A percentile compares a stretch with the other conserved stretches of the same genome.
phyloP scores from a whole-genome alignment of 176 grass and related monocot species.

The Triticum urartu region DNA sequence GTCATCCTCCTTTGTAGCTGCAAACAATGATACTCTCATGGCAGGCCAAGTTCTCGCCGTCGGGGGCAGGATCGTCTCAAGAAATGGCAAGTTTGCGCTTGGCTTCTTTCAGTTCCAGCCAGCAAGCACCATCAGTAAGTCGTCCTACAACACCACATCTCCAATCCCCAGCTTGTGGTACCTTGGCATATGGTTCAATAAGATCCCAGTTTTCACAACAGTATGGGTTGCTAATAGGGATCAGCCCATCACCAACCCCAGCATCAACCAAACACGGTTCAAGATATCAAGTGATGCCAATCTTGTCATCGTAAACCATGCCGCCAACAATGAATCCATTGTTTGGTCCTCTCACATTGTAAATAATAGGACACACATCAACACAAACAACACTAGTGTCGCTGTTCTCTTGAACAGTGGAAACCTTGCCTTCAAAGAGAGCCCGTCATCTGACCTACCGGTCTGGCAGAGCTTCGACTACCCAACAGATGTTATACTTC shows the following conservation, averaged over 20 bases:
- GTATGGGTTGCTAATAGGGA: slow-evolving; percentile 3
- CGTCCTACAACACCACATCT: not conserved
- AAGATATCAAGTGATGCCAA: slow-evolving; percentile 15
- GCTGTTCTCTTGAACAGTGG: not conserved
- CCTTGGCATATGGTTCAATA: slow-evolving; percentile 2
- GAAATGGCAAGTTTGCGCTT: not conserved
- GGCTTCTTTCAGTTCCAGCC: not conserved
- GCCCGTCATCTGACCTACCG: not conserved
- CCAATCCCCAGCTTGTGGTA: not conserved
- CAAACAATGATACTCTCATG: not conserved
- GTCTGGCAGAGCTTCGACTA: not conserved
- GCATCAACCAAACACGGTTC: not conserved
- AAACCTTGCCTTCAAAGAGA: not conserved
- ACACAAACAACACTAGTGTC: not conserved
- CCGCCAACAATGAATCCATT: not conserved
- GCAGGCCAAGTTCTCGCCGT: not conserved
- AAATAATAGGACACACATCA: not conserved
- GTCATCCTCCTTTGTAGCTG: not conserved
- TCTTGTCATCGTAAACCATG: slow-evolving; percentile 14
- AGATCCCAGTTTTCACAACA: not conserved
- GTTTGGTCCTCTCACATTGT: slow-evolving; percentile 40
- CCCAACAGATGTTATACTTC: slow-evolving; percentile 23
- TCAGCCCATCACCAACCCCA: not conserved
- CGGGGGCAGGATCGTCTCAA: not conserved
- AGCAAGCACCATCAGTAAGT: not conserved